Evolutionary conservation across 768 basidiomycete species (phyloP).

Genomic region (Termitomyces sp.): DNA sequence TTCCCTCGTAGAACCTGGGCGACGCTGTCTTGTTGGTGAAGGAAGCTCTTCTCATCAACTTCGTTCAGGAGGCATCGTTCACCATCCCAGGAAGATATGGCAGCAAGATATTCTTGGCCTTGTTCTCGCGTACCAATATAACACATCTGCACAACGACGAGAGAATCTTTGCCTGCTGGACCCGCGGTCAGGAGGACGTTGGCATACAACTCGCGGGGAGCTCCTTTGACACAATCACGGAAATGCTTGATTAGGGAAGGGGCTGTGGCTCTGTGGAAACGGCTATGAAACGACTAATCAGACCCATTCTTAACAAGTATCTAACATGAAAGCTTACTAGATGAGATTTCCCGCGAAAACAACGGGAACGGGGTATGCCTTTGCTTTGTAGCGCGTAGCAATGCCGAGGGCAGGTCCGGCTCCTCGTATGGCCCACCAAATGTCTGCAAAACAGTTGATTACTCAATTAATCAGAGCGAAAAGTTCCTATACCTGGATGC

Average conservation of each 20-base stretch:
- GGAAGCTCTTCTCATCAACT: constrained; percentile 85
- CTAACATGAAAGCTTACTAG: constrained; percentile 55
- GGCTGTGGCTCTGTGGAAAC: constrained; percentile 84
- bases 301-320: not conserved
- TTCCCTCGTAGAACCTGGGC: constrained; percentile 86
- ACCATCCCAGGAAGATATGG: constrained; percentile 85
- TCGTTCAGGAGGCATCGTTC: constrained; percentile 86
- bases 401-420: constrained; percentile 84
- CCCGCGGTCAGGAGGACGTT: constrained; percentile 91
- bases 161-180: constrained; percentile 77
- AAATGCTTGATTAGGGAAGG: constrained; percentile 89
- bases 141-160: constrained; percentile 91
- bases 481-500: constrained; percentile 52
- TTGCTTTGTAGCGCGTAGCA: constrained; percentile 86
- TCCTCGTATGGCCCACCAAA: constrained; percentile 88
- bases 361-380: constrained; percentile 84
- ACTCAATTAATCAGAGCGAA: not conserved
- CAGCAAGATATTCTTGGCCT: constrained; percentile 75
- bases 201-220: constrained; percentile 84
- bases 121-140: constrained; percentile 76
- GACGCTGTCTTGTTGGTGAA: constrained; percentile 89
- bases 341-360: constrained; percentile 93
- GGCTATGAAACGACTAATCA: constrained; percentile 42
- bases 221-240: constrained; percentile 89
- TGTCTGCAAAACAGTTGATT: constrained; percentile 42